Percentiles rank a stretch among this genome's conserved stretches.
Conservation (phyloP, 2,329 filamentous ascomycete species). For the Curvularia lunata region DNA sequence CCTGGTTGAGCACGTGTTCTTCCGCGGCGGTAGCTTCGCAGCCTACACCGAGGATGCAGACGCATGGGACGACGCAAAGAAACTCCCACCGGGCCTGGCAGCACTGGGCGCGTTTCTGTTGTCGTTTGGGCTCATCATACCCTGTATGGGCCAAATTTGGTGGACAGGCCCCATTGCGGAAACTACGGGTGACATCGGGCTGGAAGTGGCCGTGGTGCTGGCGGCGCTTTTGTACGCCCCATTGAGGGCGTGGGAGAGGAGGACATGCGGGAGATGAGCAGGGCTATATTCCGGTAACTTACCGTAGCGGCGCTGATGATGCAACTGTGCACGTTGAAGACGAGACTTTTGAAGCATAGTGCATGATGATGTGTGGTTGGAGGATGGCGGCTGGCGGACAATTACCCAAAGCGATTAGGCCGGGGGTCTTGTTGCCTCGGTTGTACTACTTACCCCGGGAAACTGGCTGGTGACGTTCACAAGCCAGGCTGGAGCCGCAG, state of each 20-base stretch:
- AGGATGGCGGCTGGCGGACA: constrained; percentile 15
- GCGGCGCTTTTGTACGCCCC: constrained; percentile 55
- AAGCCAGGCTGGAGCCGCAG: constrained; percentile 37
- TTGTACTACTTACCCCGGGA: constrained; percentile 33
- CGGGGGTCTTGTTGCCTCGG: constrained; percentile 40
- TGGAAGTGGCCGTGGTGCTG: constrained; percentile 66
- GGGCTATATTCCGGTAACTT: background rate
- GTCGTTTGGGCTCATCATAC: constrained; percentile 59
- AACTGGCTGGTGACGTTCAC: constrained; percentile 42
- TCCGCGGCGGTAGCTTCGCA: constrained; percentile 41
- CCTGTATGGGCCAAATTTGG: constrained; percentile 67
- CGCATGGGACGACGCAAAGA: constrained; percentile 50
- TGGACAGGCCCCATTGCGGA: constrained; percentile 66
- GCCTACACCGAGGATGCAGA: constrained; percentile 48
- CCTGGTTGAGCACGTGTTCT: constrained; percentile 49
- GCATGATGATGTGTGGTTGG: constrained; percentile 9
- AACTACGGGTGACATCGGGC: constrained; percentile 68
- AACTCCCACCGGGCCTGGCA: constrained; percentile 51
- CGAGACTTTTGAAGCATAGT: background rate
- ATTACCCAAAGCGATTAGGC: constrained; percentile 13
- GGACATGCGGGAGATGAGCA: constrained; percentile 9
- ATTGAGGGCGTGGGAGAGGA: constrained; percentile 51
- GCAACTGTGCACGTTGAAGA: background rate
- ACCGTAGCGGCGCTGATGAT: background rate
- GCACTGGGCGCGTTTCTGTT: constrained; percentile 49